Conservation (phyloP, 495 filamentous ascomycete species). For the Penicillium ucsense region DNA sequence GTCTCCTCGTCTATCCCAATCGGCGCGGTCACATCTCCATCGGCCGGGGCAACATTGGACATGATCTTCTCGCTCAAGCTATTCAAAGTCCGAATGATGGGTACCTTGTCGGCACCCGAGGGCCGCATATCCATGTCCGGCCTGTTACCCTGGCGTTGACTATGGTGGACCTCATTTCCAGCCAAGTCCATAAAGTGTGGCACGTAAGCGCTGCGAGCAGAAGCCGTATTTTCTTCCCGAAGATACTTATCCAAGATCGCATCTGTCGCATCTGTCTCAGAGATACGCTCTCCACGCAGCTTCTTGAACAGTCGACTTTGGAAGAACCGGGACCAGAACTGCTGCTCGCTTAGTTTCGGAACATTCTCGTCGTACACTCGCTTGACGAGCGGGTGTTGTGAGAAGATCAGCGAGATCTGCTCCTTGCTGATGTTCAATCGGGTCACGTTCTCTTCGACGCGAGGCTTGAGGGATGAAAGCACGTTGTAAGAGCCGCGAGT, state of each 20-base stretch:
- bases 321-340: constrained; percentile 93
- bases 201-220: constrained; percentile 50
- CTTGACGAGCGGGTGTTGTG: constrained; percentile 84
- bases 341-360: constrained; percentile 65
- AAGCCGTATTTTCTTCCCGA: constrained; percentile 49
- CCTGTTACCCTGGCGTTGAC: constrained; percentile 65
- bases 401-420: constrained; percentile 86
- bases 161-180: constrained; percentile 88
- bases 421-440: constrained; percentile 83
- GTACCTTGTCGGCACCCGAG: constrained; percentile 51
- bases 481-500: constrained; percentile 85
- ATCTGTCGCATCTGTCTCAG: constrained; percentile 63
- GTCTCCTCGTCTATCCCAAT: constrained; percentile 67
- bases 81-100: constrained; percentile 80
- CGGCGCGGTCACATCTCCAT: constrained; percentile 52
- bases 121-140: constrained; percentile 85
- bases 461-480: constrained; percentile 77
- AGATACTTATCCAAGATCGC: constrained; percentile 77
- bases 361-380: constrained; percentile 90
- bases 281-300: constrained; percentile 76
- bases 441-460: constrained; percentile 62
- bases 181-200: constrained; percentile 86
- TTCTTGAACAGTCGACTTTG: constrained; percentile 81
- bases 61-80: constrained; percentile 83
- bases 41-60: constrained; percentile 69